phyloP scores from a whole-genome alignment of 352 stramenopile species.

The Globisporangium abappressorium region DNA sequence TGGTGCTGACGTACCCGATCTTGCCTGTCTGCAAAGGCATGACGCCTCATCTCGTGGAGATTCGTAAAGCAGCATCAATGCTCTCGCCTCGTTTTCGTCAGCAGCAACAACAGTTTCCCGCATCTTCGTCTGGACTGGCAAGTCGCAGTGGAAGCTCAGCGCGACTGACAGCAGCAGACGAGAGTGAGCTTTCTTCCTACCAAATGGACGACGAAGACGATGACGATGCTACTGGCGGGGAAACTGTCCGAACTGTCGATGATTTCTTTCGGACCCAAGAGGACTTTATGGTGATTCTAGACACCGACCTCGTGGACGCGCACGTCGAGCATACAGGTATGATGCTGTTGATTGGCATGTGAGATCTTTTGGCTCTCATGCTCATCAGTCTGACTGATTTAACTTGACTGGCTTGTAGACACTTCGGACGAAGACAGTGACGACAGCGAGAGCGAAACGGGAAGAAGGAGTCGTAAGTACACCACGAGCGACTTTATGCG shows the following conservation, averaged over 20 bases:
- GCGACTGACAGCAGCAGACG: constrained; percentile 6
- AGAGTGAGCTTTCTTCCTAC: background rate
- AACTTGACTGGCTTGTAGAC: background rate
- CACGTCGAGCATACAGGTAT: constrained; percentile 22
- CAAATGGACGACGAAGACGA: constrained; percentile 30
- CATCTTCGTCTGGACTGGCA: background rate
- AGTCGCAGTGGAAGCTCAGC: constrained; percentile 6
- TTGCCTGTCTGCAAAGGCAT: constrained; percentile 22
- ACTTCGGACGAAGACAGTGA: constrained; percentile 48
- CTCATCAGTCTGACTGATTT: background rate
- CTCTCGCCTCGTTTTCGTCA: constrained; percentile 26
- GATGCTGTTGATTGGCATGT: background rate
- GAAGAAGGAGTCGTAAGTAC: constrained; percentile 58
- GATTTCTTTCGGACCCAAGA: constrained; percentile 60
- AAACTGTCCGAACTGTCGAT: constrained; percentile 38
- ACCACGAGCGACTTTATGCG: constrained; percentile 76
- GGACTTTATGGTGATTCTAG: constrained; percentile 29
- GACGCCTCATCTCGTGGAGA: constrained; percentile 40
- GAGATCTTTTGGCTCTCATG: background rate
- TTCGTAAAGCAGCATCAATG: constrained; percentile 38
- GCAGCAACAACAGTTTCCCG: constrained; percentile 10
- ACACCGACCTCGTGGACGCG: constrained; percentile 16
- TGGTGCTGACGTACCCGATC: constrained; percentile 42
- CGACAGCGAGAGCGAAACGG: constrained; percentile 32
- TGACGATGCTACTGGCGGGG: constrained; percentile 4